These are phyloP conservation scores for Drechslerella coelobrocha DNA, from an alignment of 2,329 filamentous ascomycete genomes.

Conservation along the genomic window DNA sequence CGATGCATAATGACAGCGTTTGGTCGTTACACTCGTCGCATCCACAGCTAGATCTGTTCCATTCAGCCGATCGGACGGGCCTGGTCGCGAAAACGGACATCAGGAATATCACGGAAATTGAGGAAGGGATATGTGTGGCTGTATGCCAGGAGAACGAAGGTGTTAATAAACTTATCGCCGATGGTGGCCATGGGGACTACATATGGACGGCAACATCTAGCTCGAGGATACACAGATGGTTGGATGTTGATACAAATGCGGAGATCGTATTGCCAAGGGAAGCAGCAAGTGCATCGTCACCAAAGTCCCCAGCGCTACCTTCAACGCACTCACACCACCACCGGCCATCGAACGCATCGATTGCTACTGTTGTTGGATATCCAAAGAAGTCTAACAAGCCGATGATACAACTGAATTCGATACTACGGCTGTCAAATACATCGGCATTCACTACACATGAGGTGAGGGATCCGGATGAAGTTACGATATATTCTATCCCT, in stretches of 20 bases:
- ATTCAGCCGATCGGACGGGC: constrained; percentile 90
- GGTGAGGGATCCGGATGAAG: constrained; percentile 65
- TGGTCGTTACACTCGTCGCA: constrained; percentile 94
- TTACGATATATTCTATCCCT: constrained; percentile 62
- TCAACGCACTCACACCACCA: constrained; percentile 59
- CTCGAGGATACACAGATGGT: constrained; percentile 92
- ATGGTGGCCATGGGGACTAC: constrained; percentile 68
- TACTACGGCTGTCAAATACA: constrained; percentile 83
- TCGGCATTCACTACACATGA: constrained; percentile 69
- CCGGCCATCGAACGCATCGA: constrained; percentile 55
- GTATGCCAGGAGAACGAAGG: constrained; percentile 89
- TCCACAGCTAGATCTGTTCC: constrained; percentile 85
- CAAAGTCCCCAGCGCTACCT: constrained; percentile 55
- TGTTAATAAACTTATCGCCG: constrained; percentile 70
- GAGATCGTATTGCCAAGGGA: constrained; percentile 65
- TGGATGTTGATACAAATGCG: constrained; percentile 78
- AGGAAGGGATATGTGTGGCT: constrained; percentile 85
- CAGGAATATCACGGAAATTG: constrained; percentile 70
- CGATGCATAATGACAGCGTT: constrained; percentile 98
- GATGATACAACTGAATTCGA: constrained; percentile 74
- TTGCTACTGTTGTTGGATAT: constrained; percentile 56
- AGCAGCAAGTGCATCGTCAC: constrained; percentile 54
- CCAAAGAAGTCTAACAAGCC: constrained; percentile 63
- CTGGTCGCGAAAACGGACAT: constrained; percentile 96
- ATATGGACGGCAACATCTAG: constrained; percentile 90